Conservation (phyloP, 768 basidiomycete genomes). For the Podaxis rugospora region DNA sequence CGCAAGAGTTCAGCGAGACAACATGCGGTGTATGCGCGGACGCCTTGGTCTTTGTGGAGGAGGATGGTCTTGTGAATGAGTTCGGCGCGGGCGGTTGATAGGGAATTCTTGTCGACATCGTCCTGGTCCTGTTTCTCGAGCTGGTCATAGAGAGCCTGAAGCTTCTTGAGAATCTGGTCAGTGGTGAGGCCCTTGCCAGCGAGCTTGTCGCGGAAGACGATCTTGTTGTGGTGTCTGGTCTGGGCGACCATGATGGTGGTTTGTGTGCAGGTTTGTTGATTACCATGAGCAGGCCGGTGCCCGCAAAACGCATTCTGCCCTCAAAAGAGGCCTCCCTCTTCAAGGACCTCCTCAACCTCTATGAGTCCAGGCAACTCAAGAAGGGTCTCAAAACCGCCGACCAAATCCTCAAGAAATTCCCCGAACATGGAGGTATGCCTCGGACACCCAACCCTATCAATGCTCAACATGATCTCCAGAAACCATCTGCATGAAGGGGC, state of each 20-base stretch:
- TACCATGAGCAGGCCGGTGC: slow-evolving; percentile 22
- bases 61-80: slow-evolving; percentile 77
- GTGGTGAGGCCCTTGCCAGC: slow-evolving; percentile 71
- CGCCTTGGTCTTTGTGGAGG: slow-evolving; percentile 92
- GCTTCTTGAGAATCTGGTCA: slow-evolving; percentile 81
- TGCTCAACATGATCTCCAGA: slow-evolving; percentile 42
- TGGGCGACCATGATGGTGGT: slow-evolving; percentile 62
- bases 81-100: slow-evolving; percentile 68
- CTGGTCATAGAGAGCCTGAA: slow-evolving; percentile 72
- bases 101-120: slow-evolving; percentile 66
- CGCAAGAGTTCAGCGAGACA: slow-evolving; percentile 92
- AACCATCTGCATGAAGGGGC: slow-evolving; percentile 94
- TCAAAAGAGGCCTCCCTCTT: slow-evolving; percentile 84
- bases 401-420: slow-evolving; percentile 91
- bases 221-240: slow-evolving; percentile 59
- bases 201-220: slow-evolving; percentile 80
- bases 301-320: slow-evolving; percentile 58
- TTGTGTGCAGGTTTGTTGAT: slow-evolving; percentile 27
- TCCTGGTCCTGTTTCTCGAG: slow-evolving; percentile 89
- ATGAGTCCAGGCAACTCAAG: slow-evolving; percentile 86
- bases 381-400: slow-evolving; percentile 90
- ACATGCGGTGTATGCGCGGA: slow-evolving; percentile 92
- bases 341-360: slow-evolving; percentile 79
- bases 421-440: slow-evolving; percentile 86
- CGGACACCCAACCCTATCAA: not conserved